Evolutionary conservation across 176 grass and related monocot genomes (phyloP), one percentile per base, ranked within the genome.

Genomic region (Phoenix roebelenii): DNA sequence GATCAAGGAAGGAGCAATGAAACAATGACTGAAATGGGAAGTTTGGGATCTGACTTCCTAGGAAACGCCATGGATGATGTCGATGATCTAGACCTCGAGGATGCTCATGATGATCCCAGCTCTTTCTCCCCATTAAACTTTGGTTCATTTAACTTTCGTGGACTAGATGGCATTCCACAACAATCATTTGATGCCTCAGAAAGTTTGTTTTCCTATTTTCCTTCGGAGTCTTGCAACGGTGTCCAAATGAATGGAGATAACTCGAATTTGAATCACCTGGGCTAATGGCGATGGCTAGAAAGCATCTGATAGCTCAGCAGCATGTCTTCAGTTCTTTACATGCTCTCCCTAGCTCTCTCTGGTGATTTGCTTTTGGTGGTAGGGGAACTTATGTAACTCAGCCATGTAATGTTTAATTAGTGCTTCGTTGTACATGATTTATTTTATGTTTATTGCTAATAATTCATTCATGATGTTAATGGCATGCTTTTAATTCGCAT

Each of bases 61-160:
- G 74, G 44, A 61, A 44, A 56, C 58, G 76, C 68, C n/a, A 70
- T 79, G 0, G 51, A 57, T 0, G 4, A 59, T 48, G 61, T 51
- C n/a, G 29, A 10, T 5, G 48, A 4, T 0, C 35, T 79, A 52
- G 82, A 82, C n/a, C 15, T 86, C 18, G 79, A 77, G 72, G 75
- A 54, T 16, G 24, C 64, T 4, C 48, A 66, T 25, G 12, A 24
- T 65, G 25, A 59, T 22, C 35, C 22, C 14, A 52, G 60, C 10
- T 64, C 56, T 0, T 83, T 76, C 55, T 83, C 79, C 14, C 67
- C 87, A 5, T 24, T 23, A 2, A 80, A 63, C 52, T 74, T 83
- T 3, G 72, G 74, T 39, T 68, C 76, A 7, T 86, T 86, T 39
- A 65, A 63, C 51, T 86, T 80, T 4, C 79, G 63, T 25, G 65